These are phyloP conservation scores for Pythium coloratum DNA, from an alignment of 352 stramenopile genomes.

Conservation along the genomic window DNA sequence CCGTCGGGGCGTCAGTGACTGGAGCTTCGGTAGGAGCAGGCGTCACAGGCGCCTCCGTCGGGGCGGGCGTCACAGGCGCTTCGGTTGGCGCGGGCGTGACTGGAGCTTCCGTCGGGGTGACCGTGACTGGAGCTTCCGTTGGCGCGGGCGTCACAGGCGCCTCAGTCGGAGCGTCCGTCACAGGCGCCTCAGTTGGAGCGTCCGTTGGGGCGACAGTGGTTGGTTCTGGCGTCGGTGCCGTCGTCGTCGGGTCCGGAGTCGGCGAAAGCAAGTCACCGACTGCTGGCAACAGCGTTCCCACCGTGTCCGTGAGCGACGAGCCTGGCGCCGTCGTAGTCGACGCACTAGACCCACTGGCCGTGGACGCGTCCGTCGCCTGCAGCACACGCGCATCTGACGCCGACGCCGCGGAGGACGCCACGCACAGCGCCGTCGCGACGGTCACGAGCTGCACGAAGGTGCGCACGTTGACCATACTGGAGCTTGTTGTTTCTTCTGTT, in stretches of 20 bases:
- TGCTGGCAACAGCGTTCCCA: not conserved
- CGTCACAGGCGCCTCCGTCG: not conserved
- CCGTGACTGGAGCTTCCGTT: not conserved
- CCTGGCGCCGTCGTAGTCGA: not conserved
- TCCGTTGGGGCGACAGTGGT: conserved; percentile 6
- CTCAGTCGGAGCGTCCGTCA: not conserved
- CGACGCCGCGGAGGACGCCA: not conserved
- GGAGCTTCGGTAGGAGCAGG: not conserved
- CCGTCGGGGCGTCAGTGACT: too few relatives aligned
- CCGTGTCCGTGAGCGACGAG: not conserved
- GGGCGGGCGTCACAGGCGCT: not conserved
- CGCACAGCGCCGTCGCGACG: conserved; percentile 14
- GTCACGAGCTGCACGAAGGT: conserved; percentile 9
- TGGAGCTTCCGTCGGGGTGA: conserved; percentile 1
- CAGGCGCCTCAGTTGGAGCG: not conserved
- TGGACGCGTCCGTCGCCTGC: conserved; percentile 1
- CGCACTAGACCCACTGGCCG: not conserved
- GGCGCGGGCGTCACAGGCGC: not conserved
- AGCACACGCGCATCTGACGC: conserved; percentile 4
- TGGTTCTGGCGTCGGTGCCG: not conserved
- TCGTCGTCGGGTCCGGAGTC: conserved; percentile 8
- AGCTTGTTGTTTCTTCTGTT: not conserved
- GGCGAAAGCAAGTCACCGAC: not conserved
- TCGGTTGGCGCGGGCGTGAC: not conserved
- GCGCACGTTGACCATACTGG: conserved; percentile 15